Evolutionary conservation across 257 asterid species (phyloP), one percentile per base, ranked within the genome.

Genomic region (Ajuga chamaepitys): DNA sequence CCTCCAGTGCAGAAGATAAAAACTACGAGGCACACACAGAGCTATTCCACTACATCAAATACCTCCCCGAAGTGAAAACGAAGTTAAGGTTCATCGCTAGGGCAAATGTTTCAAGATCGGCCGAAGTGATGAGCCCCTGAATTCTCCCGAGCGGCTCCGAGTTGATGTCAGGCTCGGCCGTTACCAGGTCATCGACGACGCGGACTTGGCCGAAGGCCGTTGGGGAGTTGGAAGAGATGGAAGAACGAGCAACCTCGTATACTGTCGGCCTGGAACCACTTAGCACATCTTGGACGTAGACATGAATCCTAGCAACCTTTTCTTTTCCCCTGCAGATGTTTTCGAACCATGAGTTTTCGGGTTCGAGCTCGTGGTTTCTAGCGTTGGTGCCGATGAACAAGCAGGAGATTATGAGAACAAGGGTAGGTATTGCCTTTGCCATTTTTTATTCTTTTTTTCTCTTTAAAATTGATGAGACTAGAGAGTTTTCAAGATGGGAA

Each of bases 231-330:
- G 84, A 12, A 1, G 84, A 67, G 71, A 78, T 63, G 35, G 72
- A 32, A 4, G 82, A 70, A 6, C 64, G 61, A 1, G 82, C 87
- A 5, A 82, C 78, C 58, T 72, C 78, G 58, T 44, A 74, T 2
- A 67, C 80, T 0, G 80, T 67, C 18, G 44, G 30, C 10, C 60
- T 78, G 0, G 30, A 46, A 5, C 82, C 84, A 4, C 69, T 58
- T 0, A 64, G 34, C 1, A 56, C n/a, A 25, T 76, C 84, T 2
- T 82, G 87, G 2, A 74, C 77, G 45, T 62, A 78, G 67, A 82
- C 17, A 9, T 53, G 79, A 14, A 81, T 10, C 69, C 30, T 46
- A 28, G 71, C 67, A 0, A 54, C 21, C 4, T 46, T 75, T 9
- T 71, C 78, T 0, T 25, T 9, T 10, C 74, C 74, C 0, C 6